Evolutionary conservation across 768 basidiomycete species (phyloP).

Genomic region (Chalciporus chontae): DNA sequence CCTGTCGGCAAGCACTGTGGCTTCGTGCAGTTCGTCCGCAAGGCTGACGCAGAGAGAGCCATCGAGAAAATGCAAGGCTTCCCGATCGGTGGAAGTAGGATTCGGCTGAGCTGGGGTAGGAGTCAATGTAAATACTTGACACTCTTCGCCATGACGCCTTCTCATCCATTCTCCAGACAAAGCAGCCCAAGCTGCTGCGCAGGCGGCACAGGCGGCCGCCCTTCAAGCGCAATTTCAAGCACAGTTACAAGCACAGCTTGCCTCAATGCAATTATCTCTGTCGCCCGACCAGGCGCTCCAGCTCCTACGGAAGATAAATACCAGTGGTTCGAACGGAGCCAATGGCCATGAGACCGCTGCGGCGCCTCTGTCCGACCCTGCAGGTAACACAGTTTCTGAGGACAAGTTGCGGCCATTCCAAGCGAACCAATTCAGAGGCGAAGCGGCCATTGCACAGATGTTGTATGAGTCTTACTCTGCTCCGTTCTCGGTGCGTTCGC

Average conservation of each 20-base stretch:
- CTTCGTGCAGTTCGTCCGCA: slow-evolving; percentile 92
- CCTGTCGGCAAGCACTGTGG: slow-evolving; percentile 94
- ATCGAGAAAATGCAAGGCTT: slow-evolving; percentile 98
- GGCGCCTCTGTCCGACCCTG: slow-evolving; percentile 8
- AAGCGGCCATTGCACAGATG: slow-evolving; percentile 10
- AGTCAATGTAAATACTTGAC: slow-evolving; percentile 64
- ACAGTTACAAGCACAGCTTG: slow-evolving; percentile 33
- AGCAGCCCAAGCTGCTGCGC: slow-evolving; percentile 87
- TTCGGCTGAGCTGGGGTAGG: slow-evolving; percentile 89
- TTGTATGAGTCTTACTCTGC: slow-evolving; percentile 23
- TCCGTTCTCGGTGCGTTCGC: slow-evolving; percentile 13
- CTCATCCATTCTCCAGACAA: slow-evolving; percentile 53
- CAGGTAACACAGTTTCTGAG: slow-evolving; percentile 18
- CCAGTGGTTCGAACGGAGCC: slow-evolving; percentile 36
- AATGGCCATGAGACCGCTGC: slow-evolving; percentile 9
- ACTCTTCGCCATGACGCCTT: not conserved
- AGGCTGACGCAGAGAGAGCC: slow-evolving; percentile 86
- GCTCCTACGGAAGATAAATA: slow-evolving; percentile 54
- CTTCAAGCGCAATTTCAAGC: slow-evolving; percentile 47
- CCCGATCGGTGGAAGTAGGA: slow-evolving; percentile 87
- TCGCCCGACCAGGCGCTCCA: slow-evolving; percentile 63
- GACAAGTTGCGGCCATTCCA: slow-evolving; percentile 23
- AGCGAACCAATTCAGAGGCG: slow-evolving; percentile 17
- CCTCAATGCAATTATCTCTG: slow-evolving; percentile 30
- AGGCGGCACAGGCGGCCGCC: slow-evolving; percentile 74